Evolutionary conservation across 2,329 filamentous ascomycete genomes (phyloP).

Genomic region (Stylonectria norvegica): DNA sequence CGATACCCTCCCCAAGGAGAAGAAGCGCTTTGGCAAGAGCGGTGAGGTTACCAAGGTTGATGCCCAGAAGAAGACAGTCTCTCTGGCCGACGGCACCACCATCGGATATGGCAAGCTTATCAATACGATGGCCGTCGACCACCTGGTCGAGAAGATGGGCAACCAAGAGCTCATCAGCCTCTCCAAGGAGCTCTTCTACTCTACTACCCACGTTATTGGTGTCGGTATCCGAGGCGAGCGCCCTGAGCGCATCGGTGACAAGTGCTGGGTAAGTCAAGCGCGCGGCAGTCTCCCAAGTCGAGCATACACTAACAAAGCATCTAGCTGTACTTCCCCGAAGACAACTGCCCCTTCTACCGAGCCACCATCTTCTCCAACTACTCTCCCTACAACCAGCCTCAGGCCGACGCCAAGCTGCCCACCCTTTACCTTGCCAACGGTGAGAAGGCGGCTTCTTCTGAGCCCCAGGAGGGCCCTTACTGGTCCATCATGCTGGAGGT

Average conservation of each 20-base stretch:
- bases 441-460: constrained; percentile 68
- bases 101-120: constrained; percentile 90
- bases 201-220: constrained; percentile 94
- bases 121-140: constrained; percentile 94
- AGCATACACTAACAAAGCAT: constrained; percentile 17
- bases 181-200: constrained; percentile 93
- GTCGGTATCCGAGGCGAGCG: constrained; percentile 89
- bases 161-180: constrained; percentile 79
- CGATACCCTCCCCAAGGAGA: constrained; percentile 86
- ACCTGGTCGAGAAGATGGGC: constrained; percentile 80
- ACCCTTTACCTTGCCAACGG: constrained; percentile 85
- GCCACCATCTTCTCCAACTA: constrained; percentile 99
- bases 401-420: constrained; percentile 75
- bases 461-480: constrained; percentile 85
- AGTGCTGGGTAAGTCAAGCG: constrained; percentile 81
- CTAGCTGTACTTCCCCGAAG: constrained; percentile 94
- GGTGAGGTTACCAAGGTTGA: constrained; percentile 84
- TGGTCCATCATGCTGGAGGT: constrained; percentile 99
- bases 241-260: constrained; percentile 95
- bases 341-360: constrained; percentile 98
- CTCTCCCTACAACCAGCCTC: constrained; percentile 95
- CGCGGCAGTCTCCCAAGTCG: too few species aligned
- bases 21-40: constrained; percentile 83
- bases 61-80: constrained; percentile 78
- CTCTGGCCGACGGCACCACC: constrained; percentile 78